A percentile compares a stretch with the other conserved stretches of the same genome.
phyloP scores from a whole-genome alignment of 495 filamentous ascomycete genomes.

The Astrothelium subdiscretum region DNA sequence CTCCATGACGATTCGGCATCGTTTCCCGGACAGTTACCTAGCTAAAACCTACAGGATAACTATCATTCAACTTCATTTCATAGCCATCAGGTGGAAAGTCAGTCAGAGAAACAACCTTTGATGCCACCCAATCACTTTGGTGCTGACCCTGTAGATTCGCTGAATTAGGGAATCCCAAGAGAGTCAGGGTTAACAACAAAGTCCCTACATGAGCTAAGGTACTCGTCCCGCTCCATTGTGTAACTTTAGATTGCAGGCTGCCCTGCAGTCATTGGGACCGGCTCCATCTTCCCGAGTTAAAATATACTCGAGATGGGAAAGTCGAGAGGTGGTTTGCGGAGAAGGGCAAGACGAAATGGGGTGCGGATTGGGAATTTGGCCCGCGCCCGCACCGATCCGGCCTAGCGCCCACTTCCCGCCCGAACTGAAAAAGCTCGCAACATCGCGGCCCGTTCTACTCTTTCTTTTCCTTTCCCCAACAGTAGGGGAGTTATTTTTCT shows the following conservation, averaged over 20 bases:
- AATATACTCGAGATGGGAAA: too few species aligned
- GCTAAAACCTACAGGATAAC: neutral
- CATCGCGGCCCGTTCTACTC: neutral
- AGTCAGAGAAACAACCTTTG: too few species aligned
- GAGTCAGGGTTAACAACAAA: neutral
- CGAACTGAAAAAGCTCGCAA: too few species aligned
- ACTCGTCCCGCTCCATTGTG: too few species aligned
- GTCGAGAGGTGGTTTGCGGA: neutral
- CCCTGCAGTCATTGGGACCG: too few species aligned
- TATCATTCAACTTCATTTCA: too few species aligned
- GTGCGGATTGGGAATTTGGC: neutral
- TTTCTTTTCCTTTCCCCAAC: constrained; percentile 1
- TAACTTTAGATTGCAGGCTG: too few species aligned
- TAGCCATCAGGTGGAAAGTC: too few species aligned
- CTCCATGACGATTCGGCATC: neutral
- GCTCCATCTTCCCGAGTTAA: too few species aligned
- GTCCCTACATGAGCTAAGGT: too few species aligned
- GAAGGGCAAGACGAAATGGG: neutral
- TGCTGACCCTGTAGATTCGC: neutral
- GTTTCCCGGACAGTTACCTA: neutral
- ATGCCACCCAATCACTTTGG: neutral
- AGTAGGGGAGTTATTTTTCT: constrained; percentile 3
- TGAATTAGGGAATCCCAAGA: neutral
- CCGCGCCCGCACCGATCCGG: neutral
- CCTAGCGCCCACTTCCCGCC: neutral